Conservation (phyloP, 1,284 basidiomycete genomes). For the Cryptococcus sp. region DNA sequence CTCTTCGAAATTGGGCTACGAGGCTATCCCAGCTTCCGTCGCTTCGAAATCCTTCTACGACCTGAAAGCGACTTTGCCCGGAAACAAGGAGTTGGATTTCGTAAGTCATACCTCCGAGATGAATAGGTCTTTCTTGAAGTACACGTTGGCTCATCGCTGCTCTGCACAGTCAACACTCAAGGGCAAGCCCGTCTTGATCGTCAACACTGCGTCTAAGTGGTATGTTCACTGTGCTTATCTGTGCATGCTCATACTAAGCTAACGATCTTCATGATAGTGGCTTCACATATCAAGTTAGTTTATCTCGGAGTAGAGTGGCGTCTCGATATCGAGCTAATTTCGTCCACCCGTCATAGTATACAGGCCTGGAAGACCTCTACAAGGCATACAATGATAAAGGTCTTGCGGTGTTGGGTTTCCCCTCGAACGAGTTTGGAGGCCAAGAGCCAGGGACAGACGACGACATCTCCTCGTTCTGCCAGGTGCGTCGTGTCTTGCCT, state of each 20-base stretch:
- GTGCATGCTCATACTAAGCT: constrained; percentile 1
- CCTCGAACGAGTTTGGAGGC: constrained; percentile 56
- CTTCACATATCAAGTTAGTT: constrained; percentile 46
- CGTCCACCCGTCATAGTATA: constrained; percentile 50
- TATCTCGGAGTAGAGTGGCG: not conserved
- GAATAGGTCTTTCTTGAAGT: not conserved
- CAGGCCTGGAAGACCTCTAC: constrained; percentile 57
- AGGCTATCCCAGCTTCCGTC: constrained; percentile 36
- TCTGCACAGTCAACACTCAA: constrained; percentile 43
- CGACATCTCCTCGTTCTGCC: constrained; percentile 58
- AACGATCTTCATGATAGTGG: constrained; percentile 27
- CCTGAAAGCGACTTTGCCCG: constrained; percentile 51
- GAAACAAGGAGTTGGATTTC: constrained; percentile 45
- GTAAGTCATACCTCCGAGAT: constrained; percentile 24
- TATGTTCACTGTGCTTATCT: constrained; percentile 22
- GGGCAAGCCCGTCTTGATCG: constrained; percentile 59
- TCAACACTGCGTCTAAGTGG: constrained; percentile 60
- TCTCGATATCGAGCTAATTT: not conserved
- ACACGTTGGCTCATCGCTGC: not conserved
- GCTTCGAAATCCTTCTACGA: constrained; percentile 52
- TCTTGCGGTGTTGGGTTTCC: constrained; percentile 56
- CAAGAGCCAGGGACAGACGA: constrained; percentile 75
- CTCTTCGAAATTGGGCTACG: constrained; percentile 28
- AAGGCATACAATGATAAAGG: constrained; percentile 56
- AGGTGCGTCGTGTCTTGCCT: constrained; percentile 37